Percentiles rank a stretch among this genome's conserved stretches.
Evolutionary conservation across 1,139 yeast genomes (phyloP).

Genomic region (Spencermartinsiella ligniputridi): DNA sequence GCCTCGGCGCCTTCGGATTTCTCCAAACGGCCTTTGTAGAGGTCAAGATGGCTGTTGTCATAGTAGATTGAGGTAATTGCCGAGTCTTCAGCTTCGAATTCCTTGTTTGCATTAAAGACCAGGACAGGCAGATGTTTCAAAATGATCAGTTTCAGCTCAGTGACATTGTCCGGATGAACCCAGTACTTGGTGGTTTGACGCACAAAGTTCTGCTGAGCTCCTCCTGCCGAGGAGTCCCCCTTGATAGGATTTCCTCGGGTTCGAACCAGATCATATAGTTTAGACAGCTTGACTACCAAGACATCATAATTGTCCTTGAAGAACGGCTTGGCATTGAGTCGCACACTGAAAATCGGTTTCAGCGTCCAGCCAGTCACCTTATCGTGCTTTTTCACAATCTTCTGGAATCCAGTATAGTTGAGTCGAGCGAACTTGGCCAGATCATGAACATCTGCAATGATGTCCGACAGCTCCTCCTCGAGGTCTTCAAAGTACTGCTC

Average conservation of each 20-base stretch:
- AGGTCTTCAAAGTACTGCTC: slow-evolving; percentile 88
- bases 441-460: slow-evolving; percentile 96
- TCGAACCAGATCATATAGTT: slow-evolving; percentile 85
- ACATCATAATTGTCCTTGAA: slow-evolving; percentile 91
- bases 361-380: slow-evolving; percentile 78
- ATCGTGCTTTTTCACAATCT: slow-evolving; percentile 93
- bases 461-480: slow-evolving; percentile 87
- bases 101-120: slow-evolving; percentile 94
- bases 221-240: slow-evolving; percentile 96
- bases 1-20: slow-evolving; percentile 99
- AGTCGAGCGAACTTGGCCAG: slow-evolving; percentile 87
- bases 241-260: slow-evolving; percentile 91
- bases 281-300: slow-evolving; percentile 82
- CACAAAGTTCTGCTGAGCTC: slow-evolving; percentile 94
- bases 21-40: slow-evolving; percentile 88
- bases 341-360: slow-evolving; percentile 87
- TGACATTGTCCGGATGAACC: slow-evolving; percentile 98
- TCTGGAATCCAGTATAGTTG: slow-evolving; percentile 94
- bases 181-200: slow-evolving; percentile 98
- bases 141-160: slow-evolving; percentile 90
- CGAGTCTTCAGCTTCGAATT: slow-evolving; percentile 87
- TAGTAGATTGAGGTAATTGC: slow-evolving; percentile 96
- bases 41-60: slow-evolving; percentile 82
- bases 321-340: slow-evolving; percentile 90
- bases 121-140: slow-evolving; percentile 93